Evolutionary conservation across 2,329 filamentous ascomycete species (phyloP), one percentile per base, ranked within the genome.

Genomic region (Xylariaceae sp.): DNA sequence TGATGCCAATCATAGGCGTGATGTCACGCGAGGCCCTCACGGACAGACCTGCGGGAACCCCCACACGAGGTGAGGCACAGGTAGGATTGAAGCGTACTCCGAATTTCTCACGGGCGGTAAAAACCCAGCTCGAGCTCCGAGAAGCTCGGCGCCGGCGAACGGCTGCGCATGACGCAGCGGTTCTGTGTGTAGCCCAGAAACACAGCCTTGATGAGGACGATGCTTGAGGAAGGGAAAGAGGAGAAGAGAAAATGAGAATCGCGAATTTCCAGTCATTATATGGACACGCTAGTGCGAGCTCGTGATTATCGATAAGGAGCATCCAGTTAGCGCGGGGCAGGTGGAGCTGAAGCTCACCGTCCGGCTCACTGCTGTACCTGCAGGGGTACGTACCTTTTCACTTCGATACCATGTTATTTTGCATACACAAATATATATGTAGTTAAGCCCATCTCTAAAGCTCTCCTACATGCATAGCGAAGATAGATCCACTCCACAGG

Each of bases 21-120:
- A 76, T 73, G 74, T 89, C 88, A 89, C 88, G 89, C 84, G 84
- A 88, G 88, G 82, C 88, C 89, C 88, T 93, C 82, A 83, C 89
- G 86, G 88, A 88, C 88, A 89, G 90, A 80, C 78, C 79, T 72
- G 68, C 75, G 70, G 67, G 71, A 71, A 15, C 45, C 60, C 72
- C 73, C 68, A 63, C 71, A 71, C 74, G 72, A 73, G 76, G 76
- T 74, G 73, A 77, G 74, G 71, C 71, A 75, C 72, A 70, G 74
- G 73, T 73, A 69, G 65, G 72, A 74, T 71, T 91, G 89, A 90
- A 92, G 89, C 92, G 87, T 94, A 89, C 90, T 94, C 90, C 90
- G 90, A 94, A 93, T 94, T 94, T 94, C 90, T 91, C 90, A 92
- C 91, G 91, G 92, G 90, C 90, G 78, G 66, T 57, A 4, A 56